A percentile compares a stretch with the other conserved stretches of the same genome.
Evolutionary conservation across 2,329 filamentous ascomycete genomes (phyloP).

Genomic region (Talaromyces sp.): DNA sequence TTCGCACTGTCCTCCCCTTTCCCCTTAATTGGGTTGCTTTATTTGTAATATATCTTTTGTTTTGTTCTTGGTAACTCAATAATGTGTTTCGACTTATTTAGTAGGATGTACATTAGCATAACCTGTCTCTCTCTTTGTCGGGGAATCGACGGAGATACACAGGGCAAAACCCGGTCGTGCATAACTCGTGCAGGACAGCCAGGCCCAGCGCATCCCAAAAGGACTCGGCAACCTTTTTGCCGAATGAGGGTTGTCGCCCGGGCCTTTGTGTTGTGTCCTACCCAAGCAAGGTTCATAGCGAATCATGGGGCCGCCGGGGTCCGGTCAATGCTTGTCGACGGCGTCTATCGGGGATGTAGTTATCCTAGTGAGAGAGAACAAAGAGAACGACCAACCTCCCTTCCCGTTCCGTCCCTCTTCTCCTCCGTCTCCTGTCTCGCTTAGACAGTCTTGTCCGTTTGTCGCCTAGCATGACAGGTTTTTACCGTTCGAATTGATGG

Average conservation of each 20-base stretch:
- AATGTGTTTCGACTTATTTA: background rate
- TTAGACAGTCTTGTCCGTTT: background rate
- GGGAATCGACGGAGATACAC: background rate
- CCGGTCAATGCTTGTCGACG: background rate
- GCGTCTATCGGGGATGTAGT: background rate
- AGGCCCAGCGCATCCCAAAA: background rate
- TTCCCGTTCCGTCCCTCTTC: background rate
- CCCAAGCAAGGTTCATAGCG: background rate
- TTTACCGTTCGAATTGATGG: background rate
- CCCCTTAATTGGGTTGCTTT: background rate
- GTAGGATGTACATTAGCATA: background rate
- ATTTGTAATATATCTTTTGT: background rate
- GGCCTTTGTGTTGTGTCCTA: background rate
- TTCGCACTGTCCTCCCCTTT: background rate
- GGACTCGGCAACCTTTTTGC: background rate
- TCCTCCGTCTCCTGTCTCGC: background rate
- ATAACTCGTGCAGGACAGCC: background rate
- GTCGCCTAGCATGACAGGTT: background rate
- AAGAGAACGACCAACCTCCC: background rate
- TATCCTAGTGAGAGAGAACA: background rate
- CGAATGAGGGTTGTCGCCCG: background rate
- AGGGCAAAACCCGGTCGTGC: background rate
- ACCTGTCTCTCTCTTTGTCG: background rate
- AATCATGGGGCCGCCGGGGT: background rate
- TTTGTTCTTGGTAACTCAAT: background rate